These are phyloP conservation scores for Russula lepida DNA, from an alignment of 768 basidiomycete species.

Conservation along the genomic window DNA sequence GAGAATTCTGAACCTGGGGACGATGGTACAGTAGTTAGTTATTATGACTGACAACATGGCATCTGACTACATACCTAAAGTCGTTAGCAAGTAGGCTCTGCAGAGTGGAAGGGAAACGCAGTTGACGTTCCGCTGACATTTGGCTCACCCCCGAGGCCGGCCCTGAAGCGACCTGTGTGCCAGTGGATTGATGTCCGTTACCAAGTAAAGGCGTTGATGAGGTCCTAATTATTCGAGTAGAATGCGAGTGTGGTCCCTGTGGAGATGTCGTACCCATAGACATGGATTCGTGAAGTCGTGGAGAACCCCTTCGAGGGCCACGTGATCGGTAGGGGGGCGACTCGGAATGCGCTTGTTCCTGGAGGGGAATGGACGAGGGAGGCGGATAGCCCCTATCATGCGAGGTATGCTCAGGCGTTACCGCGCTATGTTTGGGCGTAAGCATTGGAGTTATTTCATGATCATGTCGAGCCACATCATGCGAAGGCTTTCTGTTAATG, in stretches of 20 bases:
- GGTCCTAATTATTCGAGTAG: background rate
- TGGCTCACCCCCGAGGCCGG: background rate
- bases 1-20: slow-evolving; percentile 9
- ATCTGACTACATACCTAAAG: background rate
- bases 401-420: background rate
- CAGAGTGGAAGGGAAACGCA: background rate
- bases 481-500: background rate
- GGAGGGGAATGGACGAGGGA: background rate
- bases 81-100: background rate
- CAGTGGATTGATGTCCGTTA: background rate
- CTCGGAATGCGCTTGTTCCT: no score
- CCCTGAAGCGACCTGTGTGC: background rate
- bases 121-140: background rate
- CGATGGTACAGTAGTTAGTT: no score
- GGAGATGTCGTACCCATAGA: background rate
- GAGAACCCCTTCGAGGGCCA: background rate
- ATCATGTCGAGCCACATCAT: background rate
- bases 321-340: no score
- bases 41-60: background rate
- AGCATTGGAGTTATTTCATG: background rate
- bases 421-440: background rate
- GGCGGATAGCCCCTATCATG: background rate
- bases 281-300: background rate
- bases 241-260: background rate
- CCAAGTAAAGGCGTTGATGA: background rate